Evolutionary conservation across 2,329 filamentous ascomycete species (phyloP), one percentile per base, ranked within the genome.

Genomic region (Laburnicola sp.): DNA sequence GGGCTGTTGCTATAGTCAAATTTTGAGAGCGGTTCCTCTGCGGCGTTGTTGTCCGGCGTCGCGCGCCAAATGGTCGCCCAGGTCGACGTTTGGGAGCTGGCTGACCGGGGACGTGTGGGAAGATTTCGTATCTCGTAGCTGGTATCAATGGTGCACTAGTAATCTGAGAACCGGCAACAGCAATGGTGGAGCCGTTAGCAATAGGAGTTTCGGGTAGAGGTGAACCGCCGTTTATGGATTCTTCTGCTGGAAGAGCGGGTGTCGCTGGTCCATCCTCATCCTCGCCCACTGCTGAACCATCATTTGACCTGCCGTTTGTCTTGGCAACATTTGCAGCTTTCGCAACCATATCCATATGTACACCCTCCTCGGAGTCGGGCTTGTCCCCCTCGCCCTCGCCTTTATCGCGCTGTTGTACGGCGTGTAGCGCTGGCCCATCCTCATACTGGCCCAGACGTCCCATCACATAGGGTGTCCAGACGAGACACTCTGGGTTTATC

Each of bases 401-500:
- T 22, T 91, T 91, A 54, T 95, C 91, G 31, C 93, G 85, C 4
- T 88, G 91, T 9, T 93, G 93, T 47, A 97, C 89, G 1, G 93
- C 88, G 58, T 90, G 92, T 49, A 97, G 77, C 5, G 87, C 82
- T 4, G 89, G 89, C 4, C 86, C 89, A 43, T 91, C 83, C 66
- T 96, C 91, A 63, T 94, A 93, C 63, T 90, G 89, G 3, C 87
- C 87, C 31, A 88, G 84, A 39, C 91, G 85, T 25, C 94, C 93
- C 91, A 97, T 97, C 36, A 97, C 86, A 70, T 96, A 99, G 0
- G 94, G 94, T 10, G 92, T 97, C 94, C 94, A 99, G 8, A 92
- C 87, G 25, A 99, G 80, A 16, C 86, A 86, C 38, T 87, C 85
- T 0, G 88, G 84, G 59, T 94, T 88, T 31, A 99, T 82, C 63